Evolutionary conservation across 1,284 basidiomycete species (phyloP), one percentile per base, ranked within the genome.

Genomic region (Malassezia psittaci): DNA sequence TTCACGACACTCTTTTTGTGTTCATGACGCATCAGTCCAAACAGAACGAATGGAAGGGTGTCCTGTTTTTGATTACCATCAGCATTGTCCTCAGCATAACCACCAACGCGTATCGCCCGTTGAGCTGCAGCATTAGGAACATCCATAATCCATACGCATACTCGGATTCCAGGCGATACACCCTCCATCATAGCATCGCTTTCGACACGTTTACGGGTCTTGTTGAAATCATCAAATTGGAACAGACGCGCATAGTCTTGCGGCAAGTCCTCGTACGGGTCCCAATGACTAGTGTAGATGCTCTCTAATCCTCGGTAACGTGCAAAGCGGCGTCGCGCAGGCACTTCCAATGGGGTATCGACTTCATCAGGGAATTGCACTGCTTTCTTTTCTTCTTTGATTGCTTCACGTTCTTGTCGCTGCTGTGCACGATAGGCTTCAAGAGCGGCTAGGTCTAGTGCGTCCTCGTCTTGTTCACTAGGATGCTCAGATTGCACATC

Each of bases 221-320:
- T 82, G 69, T 83, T 85, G 77, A 86, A 96, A 69, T 93, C 88
- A 76, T 96, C 90, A 69, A 98, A 96, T 76, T 93, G 88, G 78
- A 96, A 99, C 64, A 96, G 93, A 41, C 86, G 81, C 0, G 86
- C 90, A 70, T 98, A 98, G 70, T 98, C 91, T 51, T 85, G 77
- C 5, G 93, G 94, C 16, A 99, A 79, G 66, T 94, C 93, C 77
- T 98, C 93, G 67, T 89, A 96, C 7, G 93, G 85, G 75, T 98
- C 93, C 93, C 93, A 99, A 18, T 87, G 87, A 67, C 86, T 90
- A 1, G 94, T 96, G 37, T 93, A 81, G 80, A 98, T 88, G 12
- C 87, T 90, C 52, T 85, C 84, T 75, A 99, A 76, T 0, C 93
- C 94, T 53, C 93, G 83, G 76, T 85, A 99, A 35, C 93, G 82